Evolutionary conservation across 169 alveolate genomes (phyloP), one percentile per base, ranked within the genome.

Genomic region (Eimeria necatrix): DNA sequence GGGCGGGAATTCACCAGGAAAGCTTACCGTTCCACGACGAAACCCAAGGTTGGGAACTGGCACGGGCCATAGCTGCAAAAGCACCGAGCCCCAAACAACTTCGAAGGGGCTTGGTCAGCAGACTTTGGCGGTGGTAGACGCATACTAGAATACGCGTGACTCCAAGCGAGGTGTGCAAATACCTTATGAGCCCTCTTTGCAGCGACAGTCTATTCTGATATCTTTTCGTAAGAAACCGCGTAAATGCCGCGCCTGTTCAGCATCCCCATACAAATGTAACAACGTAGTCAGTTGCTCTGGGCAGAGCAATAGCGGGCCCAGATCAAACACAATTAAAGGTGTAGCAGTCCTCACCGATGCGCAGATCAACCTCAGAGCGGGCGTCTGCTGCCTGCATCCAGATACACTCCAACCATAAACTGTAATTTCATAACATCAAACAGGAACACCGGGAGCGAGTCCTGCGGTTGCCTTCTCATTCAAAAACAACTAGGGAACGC

Each of bases 31-130:
- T 98, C 98, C n/a, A 99, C 99, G 20, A 99, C 99, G 95, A 99
- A 99, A 14, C 99, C 99, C 56, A 99, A 97, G 20, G 99, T 99
- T 6, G 99, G 99, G 84, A 99, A 98, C 96, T 99, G 99, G 94
- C 99, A 99, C 3, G 99, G 99, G 5, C 99, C 99, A 96, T 99
- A 99, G 94, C 99, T 98, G 56, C 97, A 92, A 3, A 96, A 7
- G 3, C 83, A 73, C 24, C 70, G 3, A 41, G 41, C 22, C 61
- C 8, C 61, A 53, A 16, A 48, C 24, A 59, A 74, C 41, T 60
- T 46, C 46, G 73, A 52, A 53, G 61, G 22, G 22, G 52, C n/a
- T 70, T 68, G 26, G 22, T n/a, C 60, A 85, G 8, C 5, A 24
- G 93, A 22, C 26, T 26, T 48, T 26, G 5, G 76, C 74, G 16